Base-by-base conservation (phyloP, 371 early-diverging fungal genomes). In the Aphelidium insulamus region DNA sequence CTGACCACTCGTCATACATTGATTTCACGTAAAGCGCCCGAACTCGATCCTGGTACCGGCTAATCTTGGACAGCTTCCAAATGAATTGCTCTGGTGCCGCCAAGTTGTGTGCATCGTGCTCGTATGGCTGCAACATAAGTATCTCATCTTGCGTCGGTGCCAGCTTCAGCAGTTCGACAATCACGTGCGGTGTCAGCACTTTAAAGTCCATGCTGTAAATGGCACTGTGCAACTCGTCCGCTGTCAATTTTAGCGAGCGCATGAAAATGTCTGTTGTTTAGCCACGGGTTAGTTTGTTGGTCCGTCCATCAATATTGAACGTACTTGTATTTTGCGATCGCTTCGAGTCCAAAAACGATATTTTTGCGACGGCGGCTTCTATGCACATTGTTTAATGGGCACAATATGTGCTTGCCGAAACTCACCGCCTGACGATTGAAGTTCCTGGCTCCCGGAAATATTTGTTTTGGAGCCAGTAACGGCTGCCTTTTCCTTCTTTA, bases 101-200 rank as follows among this genome's bases (percentile, higher is more conserved):
- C 6, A 64, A 40, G 8, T 41, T 45, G 1, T 45, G 41, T 0
- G 32, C 33, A 7, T 55, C 50, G 24, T 50, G 37, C 21, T 48
- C 55, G 11, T 33, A n/a, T 32, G 49, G 38, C 30, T 53, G 44
- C 38, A 29, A 18, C 6, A 14, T 8, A 3, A 9, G 8, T 0
- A 16, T 4, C 30, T 64, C 64, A 6, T 64, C 62, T 4, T 59
- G 55, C 7, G 53, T 45, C 1, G 64, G 64, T n/a, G 54, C 40
- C 15, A 53, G 45, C 32, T 57, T 60, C 20, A 59, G 37, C 12
- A 64, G 40, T 41, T 60, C 57, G 10, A 25, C 26, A 14, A 64
- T 28, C 9, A 46, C 46, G 28, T 47, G 41, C 5, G 42, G 41
- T 17, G 44, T 42, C 15, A 64, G 44, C 1, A 40, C 36, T 6